Evolutionary conservation across 352 stramenopile species (phyloP).

Genomic region (Phytophthora citricola): DNA sequence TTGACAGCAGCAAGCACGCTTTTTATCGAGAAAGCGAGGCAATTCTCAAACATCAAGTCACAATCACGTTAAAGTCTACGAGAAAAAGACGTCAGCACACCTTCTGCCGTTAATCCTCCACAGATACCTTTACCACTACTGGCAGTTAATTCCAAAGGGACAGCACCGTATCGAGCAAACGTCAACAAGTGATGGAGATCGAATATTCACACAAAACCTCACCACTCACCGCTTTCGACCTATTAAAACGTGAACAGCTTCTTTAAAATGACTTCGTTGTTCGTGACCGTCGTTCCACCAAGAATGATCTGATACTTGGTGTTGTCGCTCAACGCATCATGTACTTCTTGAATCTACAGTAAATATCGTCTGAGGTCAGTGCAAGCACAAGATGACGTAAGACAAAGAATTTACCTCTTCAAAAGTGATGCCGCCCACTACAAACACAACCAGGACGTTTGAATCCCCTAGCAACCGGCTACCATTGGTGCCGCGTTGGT

Average conservation of each 20-base stretch:
- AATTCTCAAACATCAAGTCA: constrained; percentile 5
- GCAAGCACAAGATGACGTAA: not conserved
- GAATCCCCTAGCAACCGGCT: constrained; percentile 47
- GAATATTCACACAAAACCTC: constrained; percentile 16
- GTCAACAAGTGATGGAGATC: constrained; percentile 16
- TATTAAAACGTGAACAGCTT: constrained; percentile 55
- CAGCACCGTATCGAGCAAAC: constrained; percentile 7
- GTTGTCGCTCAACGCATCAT: constrained; percentile 58
- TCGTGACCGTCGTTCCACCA: constrained; percentile 78
- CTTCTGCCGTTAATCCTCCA: not conserved
- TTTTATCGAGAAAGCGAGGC: constrained; percentile 3
- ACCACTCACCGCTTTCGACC: not conserved
- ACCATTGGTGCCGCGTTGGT: constrained; percentile 21
- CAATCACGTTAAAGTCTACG: constrained; percentile 21
- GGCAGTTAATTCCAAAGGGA: constrained; percentile 10
- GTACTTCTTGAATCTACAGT: constrained; percentile 69
- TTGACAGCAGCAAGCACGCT: constrained; percentile 9
- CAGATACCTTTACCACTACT: constrained; percentile 12
- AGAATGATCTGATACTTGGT: constrained; percentile 68
- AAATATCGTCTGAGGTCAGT: constrained; percentile 6
- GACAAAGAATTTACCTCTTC: constrained; percentile 52
- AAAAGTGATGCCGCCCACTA: constrained; percentile 82
- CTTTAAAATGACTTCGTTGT: constrained; percentile 65
- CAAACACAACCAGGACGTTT: constrained; percentile 67
- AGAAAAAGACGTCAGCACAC: not conserved